Evolutionary conservation across 495 filamentous ascomycete genomes (phyloP), one percentile per base, ranked within the genome.

Genomic region (Aspergillus nanangensis): DNA sequence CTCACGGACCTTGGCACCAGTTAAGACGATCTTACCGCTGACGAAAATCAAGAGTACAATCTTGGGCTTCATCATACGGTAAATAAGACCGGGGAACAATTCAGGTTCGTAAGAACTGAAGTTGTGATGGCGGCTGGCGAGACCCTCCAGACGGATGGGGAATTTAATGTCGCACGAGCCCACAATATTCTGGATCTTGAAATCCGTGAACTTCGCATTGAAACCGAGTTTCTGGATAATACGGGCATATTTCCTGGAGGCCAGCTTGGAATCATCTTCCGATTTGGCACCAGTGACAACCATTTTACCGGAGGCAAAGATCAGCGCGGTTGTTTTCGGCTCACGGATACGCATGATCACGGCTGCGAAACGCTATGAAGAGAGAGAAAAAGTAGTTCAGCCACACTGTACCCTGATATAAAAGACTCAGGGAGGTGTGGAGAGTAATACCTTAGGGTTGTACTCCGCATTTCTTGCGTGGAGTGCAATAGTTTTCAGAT

Each of bases 321-420:
- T 96, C 32, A 98, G 72, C 1, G 93, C 93, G 8, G 93, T 98
- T 2, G 93, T 98, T 77, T 98, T 98, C 19, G 93, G 93, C 55
- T 98, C 93, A 57, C 93, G 94, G 60, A 98, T 98, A 71, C 93
- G 89, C 94, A 98, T 98, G 74, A 98, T 97, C 46, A 98, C 93
- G 64, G 93, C 93, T 44, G 93, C 93, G 63, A 98, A 98, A 87
- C 93, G 93, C 93, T 97, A 82, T 76, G 70, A 60, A 60, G 56
- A 42, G 49, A 44, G 52, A 56, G 50, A 61, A 57, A 55, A 55
- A 64, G 45, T 58, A 70, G 63, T 69, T 69, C 64, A 71, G 69
- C 62, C 67, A 72, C 69, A 67, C 59, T 67, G 60, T 65, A 50
- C 62, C 66, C 63, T 57, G 61, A 68, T 63, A 48, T 51, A 56